Base-by-base conservation (phyloP, 2,329 filamentous ascomycete genomes). In the Cladosporium sp. region DNA sequence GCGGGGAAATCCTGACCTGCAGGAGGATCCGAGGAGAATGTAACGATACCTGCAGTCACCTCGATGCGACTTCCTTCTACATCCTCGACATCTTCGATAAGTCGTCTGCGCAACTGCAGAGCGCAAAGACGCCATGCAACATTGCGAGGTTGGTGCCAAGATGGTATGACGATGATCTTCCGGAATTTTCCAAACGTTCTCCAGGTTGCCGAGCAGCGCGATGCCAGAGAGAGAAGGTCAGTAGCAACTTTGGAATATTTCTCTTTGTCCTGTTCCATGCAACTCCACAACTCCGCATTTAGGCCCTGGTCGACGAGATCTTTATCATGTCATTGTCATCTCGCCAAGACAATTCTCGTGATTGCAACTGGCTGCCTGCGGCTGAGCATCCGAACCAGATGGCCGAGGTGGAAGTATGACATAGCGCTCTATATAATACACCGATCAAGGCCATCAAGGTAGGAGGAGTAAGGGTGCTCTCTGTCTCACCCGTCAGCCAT, bases 171-270 rank as follows among this genome's bases (percentile, higher is more conserved):
- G 45, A 32, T 24, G 36, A 17, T 38, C 18, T 30, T 47, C 44
- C 44, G 44, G 36, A 17, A 39, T n/a, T 7, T 17, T 24, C 37
- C 43, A 20, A 48, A 32, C 20, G 29, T 48, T 17, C 36, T 18
- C 40, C 24, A 22, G 18, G 4, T 20, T 12, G 37, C 45, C 45
- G 36, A 41, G 37, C 7, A 20, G 27, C 45, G 45, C 45, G 45
- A 41, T 48, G 15, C 45, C 45, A 48, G 45, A 48, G 37, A 36
- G 13, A 48, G 45, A 20, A 48, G 45, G 45, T 48, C 45, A 27
- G 41, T 48, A 48, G 18, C 45, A 41, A n/a, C 15, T 48, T 30
- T 41, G 36, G 8, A 12, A 48, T 15, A 24, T 41, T 41, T 41
- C 18, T 22, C 34, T 47, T 27, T 40, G 22, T 5, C 22, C 22